These are phyloP conservation scores for Thermochaetoides thermophila DNA, from an alignment of 495 filamentous ascomycete species.

Conservation along the genomic window DNA sequence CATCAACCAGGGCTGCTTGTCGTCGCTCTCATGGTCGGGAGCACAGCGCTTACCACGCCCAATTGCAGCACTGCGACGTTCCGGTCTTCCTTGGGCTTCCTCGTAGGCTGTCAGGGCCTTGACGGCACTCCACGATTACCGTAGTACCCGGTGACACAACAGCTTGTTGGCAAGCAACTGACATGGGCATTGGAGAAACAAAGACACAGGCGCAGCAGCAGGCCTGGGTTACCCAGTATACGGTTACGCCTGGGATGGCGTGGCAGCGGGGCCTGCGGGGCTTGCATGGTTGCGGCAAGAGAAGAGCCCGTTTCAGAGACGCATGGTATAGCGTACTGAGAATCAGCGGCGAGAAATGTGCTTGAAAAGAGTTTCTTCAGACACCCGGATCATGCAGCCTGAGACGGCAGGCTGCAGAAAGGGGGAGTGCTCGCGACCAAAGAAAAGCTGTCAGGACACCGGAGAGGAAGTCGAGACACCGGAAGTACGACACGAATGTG, in stretches of 20 bases:
- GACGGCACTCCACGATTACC: background rate
- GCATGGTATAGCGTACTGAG: slow-evolving; percentile 2
- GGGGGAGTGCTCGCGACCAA: slow-evolving; percentile 1
- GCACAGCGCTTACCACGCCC: background rate
- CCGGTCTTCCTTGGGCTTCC: slow-evolving; percentile 1
- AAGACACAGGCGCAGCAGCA: slow-evolving; percentile 1
- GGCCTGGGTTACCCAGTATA: slow-evolving; percentile 1
- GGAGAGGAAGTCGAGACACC: background rate
- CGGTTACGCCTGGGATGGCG: background rate
- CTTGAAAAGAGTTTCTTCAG: background rate
- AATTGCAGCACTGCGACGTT: slow-evolving; percentile 2
- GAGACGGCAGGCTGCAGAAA: slow-evolving; percentile 3
- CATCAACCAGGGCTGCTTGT: too few species aligned
- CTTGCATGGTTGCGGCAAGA: background rate
- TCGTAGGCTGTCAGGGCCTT: background rate
- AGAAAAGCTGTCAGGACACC: slow-evolving; percentile 1
- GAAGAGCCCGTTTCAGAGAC: background rate
- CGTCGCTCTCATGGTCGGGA: too few species aligned
- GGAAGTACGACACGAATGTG: slow-evolving; percentile 3
- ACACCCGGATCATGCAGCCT: slow-evolving; percentile 2
- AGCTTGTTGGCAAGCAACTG: slow-evolving; percentile 1
- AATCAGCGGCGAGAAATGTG: background rate
- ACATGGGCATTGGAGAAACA: background rate
- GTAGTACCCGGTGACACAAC: slow-evolving; percentile 1
- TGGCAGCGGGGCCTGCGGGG: slow-evolving; percentile 1